phyloP scores from a whole-genome alignment of 148 eudicot species.

The Bassia scoparia region DNA sequence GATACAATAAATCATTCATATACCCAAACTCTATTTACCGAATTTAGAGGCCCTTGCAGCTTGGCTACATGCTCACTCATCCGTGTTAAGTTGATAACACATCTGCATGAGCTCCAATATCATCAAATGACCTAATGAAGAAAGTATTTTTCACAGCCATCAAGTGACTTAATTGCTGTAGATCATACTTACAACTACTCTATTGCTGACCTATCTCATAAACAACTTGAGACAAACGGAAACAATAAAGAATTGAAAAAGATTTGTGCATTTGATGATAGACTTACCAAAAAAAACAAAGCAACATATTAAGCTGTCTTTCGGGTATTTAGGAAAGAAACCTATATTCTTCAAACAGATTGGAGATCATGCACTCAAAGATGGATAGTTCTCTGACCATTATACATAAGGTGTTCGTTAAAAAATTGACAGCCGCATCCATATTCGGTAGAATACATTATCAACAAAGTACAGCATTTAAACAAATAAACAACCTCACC shows the following conservation, averaged over 20 bases:
- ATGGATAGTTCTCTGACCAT: constrained; percentile 73
- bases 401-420: background rate
- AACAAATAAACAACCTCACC: too few relatives aligned
- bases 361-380: constrained; percentile 88
- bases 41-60: background rate
- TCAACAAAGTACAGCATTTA: too few relatives aligned
- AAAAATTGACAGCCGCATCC: background rate
- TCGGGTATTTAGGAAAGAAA: constrained; percentile 87
- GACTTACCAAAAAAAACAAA: constrained; percentile 70
- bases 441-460: too few relatives aligned
- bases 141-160: background rate
- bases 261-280: background rate
- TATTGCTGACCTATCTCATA: too few relatives aligned
- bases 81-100: background rate
- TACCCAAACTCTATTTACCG: background rate
- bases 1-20: background rate
- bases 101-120: background rate
- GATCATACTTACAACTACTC: too few relatives aligned
- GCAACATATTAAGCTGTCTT: constrained; percentile 78
- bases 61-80: background rate
- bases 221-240: constrained; percentile 2
- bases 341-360: constrained; percentile 91
- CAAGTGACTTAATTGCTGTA: background rate
- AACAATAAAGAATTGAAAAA: background rate
- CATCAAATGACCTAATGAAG: background rate